Evolutionary conservation across 2,329 filamentous ascomycete species (phyloP), one percentile per base, ranked within the genome.

Genomic region (Truncatella angustata): DNA sequence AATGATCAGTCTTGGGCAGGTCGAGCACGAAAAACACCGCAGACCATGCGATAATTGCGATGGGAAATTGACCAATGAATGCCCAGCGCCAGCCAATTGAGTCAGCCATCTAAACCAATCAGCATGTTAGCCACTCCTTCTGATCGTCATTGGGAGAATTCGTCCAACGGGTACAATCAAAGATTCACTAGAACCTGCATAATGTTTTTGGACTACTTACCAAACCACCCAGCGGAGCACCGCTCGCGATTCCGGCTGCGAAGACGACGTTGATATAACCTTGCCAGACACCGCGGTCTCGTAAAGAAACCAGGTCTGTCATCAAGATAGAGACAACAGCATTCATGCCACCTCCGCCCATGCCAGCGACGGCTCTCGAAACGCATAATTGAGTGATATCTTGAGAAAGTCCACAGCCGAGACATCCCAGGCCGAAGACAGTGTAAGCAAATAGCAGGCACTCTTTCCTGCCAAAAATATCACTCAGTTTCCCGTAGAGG

Each of bases 11-110:
- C 51, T 72, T 71, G 1, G 87, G 86, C 0, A 90, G 69, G 45
- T 87, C 70, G 11, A 92, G 77, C 35, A 79, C 73, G n/a, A 84
- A 62, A 45, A 77, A 77, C 14, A 91, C 87, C 7, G 84, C 74
- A 3, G 83, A 43, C 59, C 88, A 82, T 2, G 88, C 88, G 2
- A 86, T 47, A 6, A 86, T 64, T 54, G 87, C 88, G 4, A 91
- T 65, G 2, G 89, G 89, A 0, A 82, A 80, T 65, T 93, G 90
- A 2, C 76, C 76, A 11, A 90, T 67, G 63, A 94, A 93, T 0
- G 87, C 80, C 86, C 81, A 91, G 58, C 88, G 75, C 88, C 88
- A 91, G 30, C 88, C 87, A 48, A 91, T 78, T 4, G 77, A 81
- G 66, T 91, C 88, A 0, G 87, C 82, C n/a, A 91, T 67, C n/a